Percentiles rank a stretch among this genome's conserved stretches.
phyloP scores from a whole-genome alignment of 768 basidiomycete species.

The Rhizopogon roseolus region DNA sequence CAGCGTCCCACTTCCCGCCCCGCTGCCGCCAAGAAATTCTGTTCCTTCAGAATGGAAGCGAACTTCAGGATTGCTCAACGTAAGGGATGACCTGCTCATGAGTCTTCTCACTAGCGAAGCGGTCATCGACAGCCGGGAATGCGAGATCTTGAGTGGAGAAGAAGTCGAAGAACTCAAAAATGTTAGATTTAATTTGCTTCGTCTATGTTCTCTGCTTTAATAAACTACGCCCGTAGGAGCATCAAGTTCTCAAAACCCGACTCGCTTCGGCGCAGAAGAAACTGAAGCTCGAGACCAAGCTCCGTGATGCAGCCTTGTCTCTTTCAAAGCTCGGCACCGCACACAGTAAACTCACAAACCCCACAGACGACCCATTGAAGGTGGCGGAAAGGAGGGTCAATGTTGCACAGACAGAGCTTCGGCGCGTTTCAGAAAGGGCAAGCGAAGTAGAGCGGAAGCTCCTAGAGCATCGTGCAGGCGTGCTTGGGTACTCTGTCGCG shows the following conservation, averaged over 20 bases:
- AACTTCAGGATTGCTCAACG: conserved; percentile 43
- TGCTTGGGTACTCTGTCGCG: conserved; percentile 68
- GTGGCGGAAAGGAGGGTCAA: conserved; percentile 72
- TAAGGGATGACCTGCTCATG: conserved; percentile 81
- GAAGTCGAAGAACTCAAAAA: conserved; percentile 70
- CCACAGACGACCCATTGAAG: conserved; percentile 67
- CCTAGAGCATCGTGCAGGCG: conserved; percentile 79
- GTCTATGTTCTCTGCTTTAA: conserved; percentile 7
- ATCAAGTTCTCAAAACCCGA: conserved; percentile 63
- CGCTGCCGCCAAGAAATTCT: conserved; percentile 31
- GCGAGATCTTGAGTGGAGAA: conserved; percentile 70
- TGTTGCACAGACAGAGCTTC: conserved; percentile 63
- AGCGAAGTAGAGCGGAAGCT: conserved; percentile 59
- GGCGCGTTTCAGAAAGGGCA: conserved; percentile 59
- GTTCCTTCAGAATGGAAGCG: conserved; percentile 38
- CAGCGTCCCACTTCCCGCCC: conserved; percentile 21
- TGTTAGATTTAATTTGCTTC: conserved; percentile 36
- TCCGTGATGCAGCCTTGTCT: conserved; percentile 80
- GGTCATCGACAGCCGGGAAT: conserved; percentile 83
- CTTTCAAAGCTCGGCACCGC: conserved; percentile 61
- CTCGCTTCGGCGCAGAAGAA: conserved; percentile 66
- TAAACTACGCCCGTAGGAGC: conserved; percentile 47
- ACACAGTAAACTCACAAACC: conserved; percentile 56
- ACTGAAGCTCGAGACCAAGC: conserved; percentile 77
- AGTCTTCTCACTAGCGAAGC: conserved; percentile 92